phyloP scores from a whole-genome alignment of 495 filamentous ascomycete species.

The Annulohypoxylon stygium region DNA sequence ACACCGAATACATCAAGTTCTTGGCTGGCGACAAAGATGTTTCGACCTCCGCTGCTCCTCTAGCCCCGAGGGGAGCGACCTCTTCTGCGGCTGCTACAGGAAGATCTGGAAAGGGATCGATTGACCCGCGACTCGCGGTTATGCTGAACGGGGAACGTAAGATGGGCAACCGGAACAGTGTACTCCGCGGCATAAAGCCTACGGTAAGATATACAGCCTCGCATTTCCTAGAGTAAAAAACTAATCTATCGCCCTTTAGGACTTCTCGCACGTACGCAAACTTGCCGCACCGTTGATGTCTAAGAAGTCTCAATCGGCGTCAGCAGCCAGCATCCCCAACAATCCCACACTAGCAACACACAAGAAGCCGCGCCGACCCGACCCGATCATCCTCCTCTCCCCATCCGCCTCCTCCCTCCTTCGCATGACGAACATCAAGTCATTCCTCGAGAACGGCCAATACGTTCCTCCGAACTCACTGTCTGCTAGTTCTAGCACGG shows the following conservation, averaged over 20 bases:
- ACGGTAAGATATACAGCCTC: slow-evolving; percentile 70
- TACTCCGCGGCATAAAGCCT: slow-evolving; percentile 89
- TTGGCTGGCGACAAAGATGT: slow-evolving; percentile 73
- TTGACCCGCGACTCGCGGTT: slow-evolving; percentile 83
- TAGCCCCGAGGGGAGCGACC: slow-evolving; percentile 64
- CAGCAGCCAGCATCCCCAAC: slow-evolving; percentile 52
- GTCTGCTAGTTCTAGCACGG: slow-evolving; percentile 64
- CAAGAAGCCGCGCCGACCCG: slow-evolving; percentile 72
- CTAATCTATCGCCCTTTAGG: slow-evolving; percentile 65
- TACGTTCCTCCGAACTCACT: slow-evolving; percentile 83
- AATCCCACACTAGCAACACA: slow-evolving; percentile 59
- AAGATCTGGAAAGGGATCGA: slow-evolving; percentile 69
- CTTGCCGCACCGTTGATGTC: slow-evolving; percentile 82
- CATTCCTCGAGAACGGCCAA: slow-evolving; percentile 88
- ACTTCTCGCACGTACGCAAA: slow-evolving; percentile 95
- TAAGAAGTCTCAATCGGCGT: slow-evolving; percentile 62
- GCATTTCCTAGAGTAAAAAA: not conserved
- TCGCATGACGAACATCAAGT: slow-evolving; percentile 96
- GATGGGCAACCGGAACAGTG: slow-evolving; percentile 91
- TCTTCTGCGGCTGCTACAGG: slow-evolving; percentile 62
- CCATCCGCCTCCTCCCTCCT: slow-evolving; percentile 98
- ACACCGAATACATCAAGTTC: slow-evolving; percentile 91
- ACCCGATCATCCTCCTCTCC: slow-evolving; percentile 98
- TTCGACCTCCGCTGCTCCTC: slow-evolving; percentile 60
- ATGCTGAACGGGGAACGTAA: slow-evolving; percentile 92